Evolutionary conservation across 2,329 filamentous ascomycete genomes (phyloP).

Genomic region (Cytospora paraplurivora): DNA sequence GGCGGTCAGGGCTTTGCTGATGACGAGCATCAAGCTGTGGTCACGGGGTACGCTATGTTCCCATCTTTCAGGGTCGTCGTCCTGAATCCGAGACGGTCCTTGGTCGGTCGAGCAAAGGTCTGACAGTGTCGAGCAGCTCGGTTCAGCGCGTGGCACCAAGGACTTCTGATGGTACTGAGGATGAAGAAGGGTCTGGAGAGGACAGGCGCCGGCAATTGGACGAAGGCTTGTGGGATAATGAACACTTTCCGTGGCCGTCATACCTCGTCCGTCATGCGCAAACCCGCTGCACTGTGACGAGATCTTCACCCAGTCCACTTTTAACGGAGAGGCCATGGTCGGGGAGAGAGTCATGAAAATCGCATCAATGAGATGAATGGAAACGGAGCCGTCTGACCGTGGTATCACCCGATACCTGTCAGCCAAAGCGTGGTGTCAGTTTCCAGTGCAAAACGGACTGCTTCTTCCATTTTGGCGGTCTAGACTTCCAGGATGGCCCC

Average conservation of each 20-base stretch:
- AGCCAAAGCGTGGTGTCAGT: not conserved
- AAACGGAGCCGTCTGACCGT: slow-evolving; percentile 3
- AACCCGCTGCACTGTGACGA: slow-evolving; percentile 16
- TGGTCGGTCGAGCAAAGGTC: not conserved
- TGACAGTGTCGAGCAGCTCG: not conserved
- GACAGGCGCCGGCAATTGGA: not conserved
- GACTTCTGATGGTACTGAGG: not conserved
- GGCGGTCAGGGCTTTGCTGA: slow-evolving; percentile 19
- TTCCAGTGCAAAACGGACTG: not conserved
- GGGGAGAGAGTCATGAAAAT: slow-evolving; percentile 5
- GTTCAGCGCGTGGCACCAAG: not conserved
- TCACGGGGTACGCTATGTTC: slow-evolving; percentile 12
- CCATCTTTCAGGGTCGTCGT: not conserved
- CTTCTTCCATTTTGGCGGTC: not conserved
- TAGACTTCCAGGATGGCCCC: not conserved
- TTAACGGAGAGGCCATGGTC: slow-evolving; percentile 15
- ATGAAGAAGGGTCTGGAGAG: not conserved
- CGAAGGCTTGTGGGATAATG: not conserved
- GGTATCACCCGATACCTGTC: not conserved
- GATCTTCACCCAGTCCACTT: slow-evolving; percentile 19
- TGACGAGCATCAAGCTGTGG: slow-evolving; percentile 19
- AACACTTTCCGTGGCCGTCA: not conserved
- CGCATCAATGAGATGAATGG: slow-evolving; percentile 16
- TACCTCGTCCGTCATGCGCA: not conserved
- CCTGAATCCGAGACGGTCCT: not conserved